Percentiles rank a stretch among this genome's conserved stretches.
phyloP scores from a whole-genome alignment of 140 eudicot genomes.

The Flaveria floridana region DNA sequence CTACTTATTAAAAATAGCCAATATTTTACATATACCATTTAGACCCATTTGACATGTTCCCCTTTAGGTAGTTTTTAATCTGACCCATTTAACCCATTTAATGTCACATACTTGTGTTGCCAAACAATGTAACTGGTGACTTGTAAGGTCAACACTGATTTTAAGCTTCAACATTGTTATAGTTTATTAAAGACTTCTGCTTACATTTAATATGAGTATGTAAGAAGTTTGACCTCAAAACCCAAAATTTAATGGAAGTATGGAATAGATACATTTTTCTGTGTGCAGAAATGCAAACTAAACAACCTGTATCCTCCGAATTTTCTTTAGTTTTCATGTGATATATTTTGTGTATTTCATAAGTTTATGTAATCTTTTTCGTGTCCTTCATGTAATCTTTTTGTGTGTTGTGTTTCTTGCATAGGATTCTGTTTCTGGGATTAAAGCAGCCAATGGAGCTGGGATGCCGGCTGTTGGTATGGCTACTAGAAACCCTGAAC shows the following conservation, averaged over 20 bases:
- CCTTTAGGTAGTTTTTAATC: neutral
- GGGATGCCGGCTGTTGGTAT: slow-evolving; percentile 86
- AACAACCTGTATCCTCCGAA: neutral
- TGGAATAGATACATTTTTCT: neutral
- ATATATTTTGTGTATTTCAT: no score
- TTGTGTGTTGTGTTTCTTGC: slow-evolving; percentile 13
- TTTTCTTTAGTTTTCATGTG: neutral
- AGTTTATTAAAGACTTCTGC: neutral
- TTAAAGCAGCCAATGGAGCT: slow-evolving; percentile 83
- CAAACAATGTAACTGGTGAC: neutral
- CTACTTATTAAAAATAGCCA: neutral
- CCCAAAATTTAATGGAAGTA: neutral
- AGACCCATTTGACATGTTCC: neutral
- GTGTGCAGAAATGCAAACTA: no score
- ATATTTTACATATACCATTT: neutral
- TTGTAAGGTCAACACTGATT: slow-evolving; percentile 5
- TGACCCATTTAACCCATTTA: neutral
- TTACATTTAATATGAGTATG: neutral
- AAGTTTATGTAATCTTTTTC: neutral
- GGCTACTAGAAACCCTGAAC: slow-evolving; percentile 73
- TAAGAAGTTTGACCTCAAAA: neutral
- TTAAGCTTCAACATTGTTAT: neutral
- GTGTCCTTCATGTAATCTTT: neutral
- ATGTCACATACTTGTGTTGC: neutral
- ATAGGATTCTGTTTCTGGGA: slow-evolving; percentile 87